A percentile compares a stretch with the other conserved stretches of the same genome.
Conservation (phyloP, 2,329 filamentous ascomycete species). For the Cercospora sp. region DNA sequence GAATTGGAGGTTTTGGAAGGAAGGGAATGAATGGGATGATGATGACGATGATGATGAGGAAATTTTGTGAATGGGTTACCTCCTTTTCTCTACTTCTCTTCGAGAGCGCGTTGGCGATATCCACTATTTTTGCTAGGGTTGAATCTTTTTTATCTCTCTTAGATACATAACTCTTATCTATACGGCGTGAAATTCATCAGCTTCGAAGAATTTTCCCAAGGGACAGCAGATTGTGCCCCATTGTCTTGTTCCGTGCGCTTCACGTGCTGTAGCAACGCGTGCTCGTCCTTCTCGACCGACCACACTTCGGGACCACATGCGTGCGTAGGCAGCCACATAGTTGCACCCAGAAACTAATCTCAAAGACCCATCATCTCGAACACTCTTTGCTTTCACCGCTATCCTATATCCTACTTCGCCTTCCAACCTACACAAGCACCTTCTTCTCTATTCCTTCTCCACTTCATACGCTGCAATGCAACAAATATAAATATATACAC, state of each 20-base stretch:
- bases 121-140: background rate
- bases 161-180: background rate
- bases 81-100: too few relatives aligned
- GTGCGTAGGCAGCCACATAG: background rate
- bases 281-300: background rate
- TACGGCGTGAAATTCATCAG: background rate
- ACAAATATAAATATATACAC: too few relatives aligned
- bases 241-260: too few relatives aligned
- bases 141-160: background rate
- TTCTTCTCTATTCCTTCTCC: too few relatives aligned
- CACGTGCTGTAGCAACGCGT: background rate
- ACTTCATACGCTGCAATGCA: too few relatives aligned
- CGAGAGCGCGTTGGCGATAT: background rate
- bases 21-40: background rate
- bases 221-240: too few relatives aligned
- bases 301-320: background rate
- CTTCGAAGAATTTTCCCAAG: too few relatives aligned
- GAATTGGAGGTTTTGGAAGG: background rate
- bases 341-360: too few relatives aligned
- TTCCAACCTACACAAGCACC: too few relatives aligned
- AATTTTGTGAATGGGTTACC: too few relatives aligned
- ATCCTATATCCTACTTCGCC: background rate
- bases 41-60: too few relatives aligned
- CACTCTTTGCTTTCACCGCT: background rate
- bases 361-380: too few relatives aligned